phyloP scores from a whole-genome alignment of 371 early-diverging fungal species.

The Syncephalastrum racemosum region DNA sequence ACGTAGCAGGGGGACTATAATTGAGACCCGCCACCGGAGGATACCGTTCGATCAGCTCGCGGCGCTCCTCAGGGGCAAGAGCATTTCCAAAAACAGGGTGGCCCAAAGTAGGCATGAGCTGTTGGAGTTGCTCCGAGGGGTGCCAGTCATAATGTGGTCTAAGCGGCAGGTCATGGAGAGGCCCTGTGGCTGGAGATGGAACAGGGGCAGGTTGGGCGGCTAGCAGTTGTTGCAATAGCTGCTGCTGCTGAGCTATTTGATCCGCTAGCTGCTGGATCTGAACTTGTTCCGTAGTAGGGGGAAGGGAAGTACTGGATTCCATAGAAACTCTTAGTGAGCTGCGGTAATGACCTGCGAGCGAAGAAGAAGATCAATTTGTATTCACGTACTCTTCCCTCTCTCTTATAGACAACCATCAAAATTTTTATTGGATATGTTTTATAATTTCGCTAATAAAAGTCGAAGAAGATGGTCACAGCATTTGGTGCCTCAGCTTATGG shows the following conservation, averaged over 20 bases:
- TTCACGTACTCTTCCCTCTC: too few species aligned
- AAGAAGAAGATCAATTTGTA: too few species aligned
- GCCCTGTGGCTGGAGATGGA: not conserved
- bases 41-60: slow-evolving; percentile 6
- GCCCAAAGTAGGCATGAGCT: slow-evolving; percentile 2
- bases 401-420: too few species aligned
- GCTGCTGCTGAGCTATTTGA: slow-evolving; percentile 6
- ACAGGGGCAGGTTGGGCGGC: not conserved
- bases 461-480: too few species aligned
- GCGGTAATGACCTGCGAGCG: too few species aligned
- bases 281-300: too few species aligned
- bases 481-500: too few species aligned
- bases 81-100: not conserved
- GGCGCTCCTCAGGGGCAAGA: slow-evolving; percentile 10
- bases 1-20: slow-evolving; percentile 2
- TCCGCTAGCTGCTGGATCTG: not conserved
- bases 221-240: not conserved
- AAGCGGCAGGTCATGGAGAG: slow-evolving; percentile 9
- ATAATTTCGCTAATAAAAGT: too few species aligned
- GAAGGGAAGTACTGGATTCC: too few species aligned
- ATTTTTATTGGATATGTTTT: too few species aligned
- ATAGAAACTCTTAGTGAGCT: too few species aligned
- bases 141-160: slow-evolving; percentile 13
- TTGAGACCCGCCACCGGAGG: not conserved
- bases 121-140: not conserved